phyloP scores from a whole-genome alignment of 345 rosid genomes.

The Carallia pectinifolia region DNA sequence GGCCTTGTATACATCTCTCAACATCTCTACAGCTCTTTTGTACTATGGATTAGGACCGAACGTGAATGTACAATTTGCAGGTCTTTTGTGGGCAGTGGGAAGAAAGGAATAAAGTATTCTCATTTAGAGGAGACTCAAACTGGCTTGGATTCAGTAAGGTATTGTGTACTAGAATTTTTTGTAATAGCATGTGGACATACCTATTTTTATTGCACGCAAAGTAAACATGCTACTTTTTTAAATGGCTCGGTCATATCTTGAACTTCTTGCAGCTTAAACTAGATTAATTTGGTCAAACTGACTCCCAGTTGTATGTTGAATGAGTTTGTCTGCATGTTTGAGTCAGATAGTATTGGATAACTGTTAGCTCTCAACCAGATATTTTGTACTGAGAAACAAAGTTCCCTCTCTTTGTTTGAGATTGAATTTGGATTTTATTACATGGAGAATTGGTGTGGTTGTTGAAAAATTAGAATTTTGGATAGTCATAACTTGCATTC shows the following conservation, averaged over 20 bases:
- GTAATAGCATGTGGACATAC: not conserved
- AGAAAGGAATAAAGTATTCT: conserved; percentile 38
- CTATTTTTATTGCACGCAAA: not conserved
- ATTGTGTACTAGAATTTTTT: conserved; percentile 11
- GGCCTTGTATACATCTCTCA: not conserved
- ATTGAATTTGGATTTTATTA: not conserved
- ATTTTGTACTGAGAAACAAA: not conserved
- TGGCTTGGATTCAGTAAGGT: conserved; percentile 78
- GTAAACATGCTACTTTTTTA: not conserved
- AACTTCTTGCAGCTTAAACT: not conserved
- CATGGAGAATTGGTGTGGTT: not conserved
- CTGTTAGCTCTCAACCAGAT: not conserved
- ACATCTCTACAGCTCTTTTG: not conserved
- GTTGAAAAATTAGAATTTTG: too few relatives aligned
- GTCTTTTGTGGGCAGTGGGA: conserved; percentile 60
- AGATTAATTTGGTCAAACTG: not conserved
- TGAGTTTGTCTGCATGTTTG: not conserved
- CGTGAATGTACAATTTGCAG: conserved; percentile 30
- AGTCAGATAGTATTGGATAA: not conserved
- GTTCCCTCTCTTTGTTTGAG: not conserved
- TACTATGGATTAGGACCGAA: not conserved
- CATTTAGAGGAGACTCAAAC: conserved; percentile 71
- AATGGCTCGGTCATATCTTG: not conserved
- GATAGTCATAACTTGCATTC: not conserved
- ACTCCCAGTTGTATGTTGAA: not conserved